These are phyloP conservation scores for Pythium aquatile DNA, from an alignment of 352 stramenopile species.

Conservation along the genomic window DNA sequence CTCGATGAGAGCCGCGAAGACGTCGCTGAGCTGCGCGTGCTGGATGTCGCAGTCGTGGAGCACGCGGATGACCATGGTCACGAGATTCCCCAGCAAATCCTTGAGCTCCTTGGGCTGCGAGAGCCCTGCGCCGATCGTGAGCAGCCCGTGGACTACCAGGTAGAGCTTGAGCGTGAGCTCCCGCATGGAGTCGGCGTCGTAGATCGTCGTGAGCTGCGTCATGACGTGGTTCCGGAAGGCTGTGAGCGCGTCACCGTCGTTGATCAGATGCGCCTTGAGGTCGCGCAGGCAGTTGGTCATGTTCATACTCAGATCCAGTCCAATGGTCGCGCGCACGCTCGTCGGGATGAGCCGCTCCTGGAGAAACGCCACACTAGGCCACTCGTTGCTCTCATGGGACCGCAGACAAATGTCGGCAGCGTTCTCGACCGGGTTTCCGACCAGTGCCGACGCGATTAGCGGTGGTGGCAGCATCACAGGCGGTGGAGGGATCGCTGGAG, in stretches of 20 bases:
- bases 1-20: constrained; percentile 72
- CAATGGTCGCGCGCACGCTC: constrained; percentile 54
- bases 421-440: constrained; percentile 42
- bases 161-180: constrained; percentile 56
- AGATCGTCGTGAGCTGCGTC: constrained; percentile 25
- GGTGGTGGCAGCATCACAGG: not conserved
- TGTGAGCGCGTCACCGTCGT: constrained; percentile 59
- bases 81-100: constrained; percentile 60
- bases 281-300: constrained; percentile 70
- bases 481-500: constrained; percentile 13
- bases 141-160: constrained; percentile 57
- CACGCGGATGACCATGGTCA: constrained; percentile 55
- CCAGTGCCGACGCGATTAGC: not conserved
- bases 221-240: constrained; percentile 51
- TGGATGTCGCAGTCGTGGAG: constrained; percentile 56
- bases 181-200: constrained; percentile 24
- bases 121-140: constrained; percentile 71
- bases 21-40: constrained; percentile 38
- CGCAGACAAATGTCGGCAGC: constrained; percentile 47
- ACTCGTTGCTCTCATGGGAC: constrained; percentile 28
- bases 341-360: constrained; percentile 53
- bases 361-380: constrained; percentile 50
- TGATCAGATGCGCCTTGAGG: constrained; percentile 75
- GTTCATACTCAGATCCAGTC: constrained; percentile 57
- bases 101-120: constrained; percentile 79